Evolutionary conservation across 495 filamentous ascomycete species (phyloP), one percentile per base, ranked within the genome.

Genomic region (Penicillium simplicissimum): DNA sequence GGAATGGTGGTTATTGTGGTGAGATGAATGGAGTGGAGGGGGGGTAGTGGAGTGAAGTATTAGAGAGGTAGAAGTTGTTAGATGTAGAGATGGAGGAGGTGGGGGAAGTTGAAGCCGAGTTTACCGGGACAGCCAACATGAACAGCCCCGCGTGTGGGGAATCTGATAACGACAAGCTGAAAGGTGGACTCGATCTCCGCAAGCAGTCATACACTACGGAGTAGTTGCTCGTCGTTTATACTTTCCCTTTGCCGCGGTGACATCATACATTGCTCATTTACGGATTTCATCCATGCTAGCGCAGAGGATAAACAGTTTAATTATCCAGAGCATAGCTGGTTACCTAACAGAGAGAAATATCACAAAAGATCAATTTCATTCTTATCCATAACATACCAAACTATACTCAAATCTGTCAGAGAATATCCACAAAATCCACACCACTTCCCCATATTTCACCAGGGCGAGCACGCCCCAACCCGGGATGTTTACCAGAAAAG

Each of bases 401-500:
- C 4, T 15, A 31, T 31, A 28, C 23, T 31, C 45, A 31, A 31
- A 14, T 49, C 45, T 49, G 45, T 45, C 6, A 45, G 17, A 45
- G 3, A 45, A 31, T 25, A 49, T 49, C 45, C 25, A 49, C 45
- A 25, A 28, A 4, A n/a, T 31, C 51, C 13, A 52, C n/a, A 7
- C 3, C 48, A 31, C 31, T 52, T 11, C 31, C 31, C 33, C 28
- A 34, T 31, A 53, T 31, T 17, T 53, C 31, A 53, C 25, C 23
- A 35, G 51, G n/a, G 51, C 28, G 31, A 53, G 51, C 15, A 36
- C 25, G 8, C 51, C 51, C 3, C 51, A 53, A 53, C 51, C 51
- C 51, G 51, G 51, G 33, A 52, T 48, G 13, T 33, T 14, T 6
- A 33, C 28, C n/a, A 11, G 1, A 52, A 51, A 28, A 51, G 15